Evolutionary conservation across 345 rosid species (phyloP).

Genomic region (Raphanus raphanistrum): DNA sequence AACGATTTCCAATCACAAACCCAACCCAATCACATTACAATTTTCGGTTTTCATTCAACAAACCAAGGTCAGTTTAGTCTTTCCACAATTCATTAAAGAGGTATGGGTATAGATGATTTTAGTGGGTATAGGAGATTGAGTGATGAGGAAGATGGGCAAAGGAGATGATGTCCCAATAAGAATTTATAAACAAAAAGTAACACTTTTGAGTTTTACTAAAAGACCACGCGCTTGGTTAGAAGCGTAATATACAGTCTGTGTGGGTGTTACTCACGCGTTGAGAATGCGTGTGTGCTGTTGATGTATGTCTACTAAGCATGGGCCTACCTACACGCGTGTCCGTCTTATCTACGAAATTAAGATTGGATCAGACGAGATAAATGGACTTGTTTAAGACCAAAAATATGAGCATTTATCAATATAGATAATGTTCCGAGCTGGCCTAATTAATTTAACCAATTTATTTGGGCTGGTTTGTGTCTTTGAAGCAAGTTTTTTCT

Average conservation of each 20-base stretch:
- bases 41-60: too few relatives aligned
- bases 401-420: neutral
- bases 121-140: too few relatives aligned
- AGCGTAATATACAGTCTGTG: neutral
- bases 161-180: too few relatives aligned
- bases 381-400: neutral
- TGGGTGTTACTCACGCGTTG: slow-evolving; percentile 12
- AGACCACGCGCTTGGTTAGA: slow-evolving; percentile 3
- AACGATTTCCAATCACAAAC: too few relatives aligned
- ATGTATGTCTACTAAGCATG: neutral
- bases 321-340: slow-evolving; percentile 18
- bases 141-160: too few relatives aligned
- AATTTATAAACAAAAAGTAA: too few relatives aligned
- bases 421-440: neutral
- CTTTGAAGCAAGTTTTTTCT: neutral
- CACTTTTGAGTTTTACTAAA: too few relatives aligned
- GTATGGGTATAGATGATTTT: too few relatives aligned
- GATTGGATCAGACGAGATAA: neutral
- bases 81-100: too few relatives aligned
- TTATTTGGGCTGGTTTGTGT: neutral
- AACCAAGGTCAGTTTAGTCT: too few relatives aligned
- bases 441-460: neutral
- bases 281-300: neutral
- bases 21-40: too few relatives aligned
- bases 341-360: slow-evolving; percentile 22